Evolutionary conservation across 2,329 filamentous ascomycete genomes (phyloP).

Genomic region (Rachicladosporium sp.): DNA sequence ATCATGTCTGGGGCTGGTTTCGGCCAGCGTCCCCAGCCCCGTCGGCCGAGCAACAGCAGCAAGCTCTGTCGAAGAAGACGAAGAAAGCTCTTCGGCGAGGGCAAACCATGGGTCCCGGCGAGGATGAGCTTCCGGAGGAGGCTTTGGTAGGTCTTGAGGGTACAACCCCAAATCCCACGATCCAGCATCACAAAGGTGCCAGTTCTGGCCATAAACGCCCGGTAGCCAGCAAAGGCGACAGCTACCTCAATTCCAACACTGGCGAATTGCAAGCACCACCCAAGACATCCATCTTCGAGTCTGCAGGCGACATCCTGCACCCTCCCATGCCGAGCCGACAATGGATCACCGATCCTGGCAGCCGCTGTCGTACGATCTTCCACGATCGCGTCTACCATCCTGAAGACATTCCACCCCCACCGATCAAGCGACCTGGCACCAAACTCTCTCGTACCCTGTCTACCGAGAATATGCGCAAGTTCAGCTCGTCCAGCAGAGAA

Average conservation of each 20-base stretch:
- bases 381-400: constrained; percentile 97
- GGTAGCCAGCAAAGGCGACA: constrained; percentile 37
- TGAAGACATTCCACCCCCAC: constrained; percentile 76
- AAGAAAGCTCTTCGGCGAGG: constrained; percentile 40
- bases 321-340: constrained; percentile 72
- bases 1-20: constrained; percentile 61
- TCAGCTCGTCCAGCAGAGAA: constrained; percentile 20
- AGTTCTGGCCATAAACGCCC: constrained; percentile 26
- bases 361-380: constrained; percentile 80
- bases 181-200: constrained; percentile 13
- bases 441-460: constrained; percentile 25
- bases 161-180: constrained; percentile 20
- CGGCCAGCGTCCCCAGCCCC: constrained; percentile 33
- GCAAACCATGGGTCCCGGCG: constrained; percentile 51
- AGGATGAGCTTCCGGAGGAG: constrained; percentile 19
- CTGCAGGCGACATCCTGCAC: constrained; percentile 82
- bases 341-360: constrained; percentile 72
- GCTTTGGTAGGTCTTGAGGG: constrained; percentile 7
- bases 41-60: constrained; percentile 2
- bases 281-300: constrained; percentile 86
- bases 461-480: constrained; percentile 25
- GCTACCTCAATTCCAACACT: constrained; percentile 31
- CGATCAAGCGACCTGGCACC: constrained; percentile 31
- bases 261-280: constrained; percentile 51
- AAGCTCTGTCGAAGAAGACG: constrained; percentile 16